A percentile compares a stretch with the other conserved stretches of the same genome.
Evolutionary conservation across 2,329 filamentous ascomycete genomes (phyloP).

Genomic region (Phyllachora maydis): DNA sequence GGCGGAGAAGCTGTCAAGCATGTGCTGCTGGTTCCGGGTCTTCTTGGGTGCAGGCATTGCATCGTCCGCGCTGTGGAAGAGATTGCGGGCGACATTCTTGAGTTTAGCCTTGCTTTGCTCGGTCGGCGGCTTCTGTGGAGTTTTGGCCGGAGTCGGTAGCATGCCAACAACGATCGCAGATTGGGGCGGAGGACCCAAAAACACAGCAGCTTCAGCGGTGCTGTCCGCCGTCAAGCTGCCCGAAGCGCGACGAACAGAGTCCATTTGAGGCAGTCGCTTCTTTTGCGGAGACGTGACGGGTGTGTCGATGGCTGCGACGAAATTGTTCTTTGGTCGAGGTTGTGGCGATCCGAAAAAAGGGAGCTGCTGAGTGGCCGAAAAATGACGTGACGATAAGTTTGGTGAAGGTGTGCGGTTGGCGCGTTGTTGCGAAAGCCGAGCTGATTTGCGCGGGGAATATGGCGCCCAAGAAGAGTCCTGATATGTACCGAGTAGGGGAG

Average conservation of each 20-base stretch:
- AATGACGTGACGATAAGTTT: conserved; percentile 8
- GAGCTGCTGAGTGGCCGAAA: conserved; percentile 6
- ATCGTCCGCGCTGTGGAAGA: conserved; percentile 39
- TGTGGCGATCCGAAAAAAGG: conserved; percentile 11
- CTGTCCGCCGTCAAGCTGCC: conserved; percentile 21
- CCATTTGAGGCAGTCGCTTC: conserved; percentile 24
- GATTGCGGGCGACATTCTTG: conserved; percentile 33
- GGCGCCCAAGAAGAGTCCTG: conserved; percentile 54
- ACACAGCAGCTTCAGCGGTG: conserved; percentile 18
- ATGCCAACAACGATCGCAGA: conserved; percentile 21
- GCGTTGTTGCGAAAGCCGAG: conserved; percentile 36
- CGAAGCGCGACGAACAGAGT: conserved; percentile 24
- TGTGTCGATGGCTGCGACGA: conserved; percentile 13
- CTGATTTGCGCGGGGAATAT: conserved; percentile 44
- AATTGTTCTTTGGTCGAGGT: conserved; percentile 5
- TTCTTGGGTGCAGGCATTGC: conserved; percentile 38
- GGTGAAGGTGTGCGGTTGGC: conserved; percentile 35
- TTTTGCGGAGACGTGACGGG: conserved; percentile 27
- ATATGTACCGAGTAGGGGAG: conserved; percentile 46
- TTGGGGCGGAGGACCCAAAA: conserved; percentile 14
- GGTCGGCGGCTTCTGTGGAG: conserved; percentile 41
- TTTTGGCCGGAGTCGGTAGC: conserved; percentile 64
- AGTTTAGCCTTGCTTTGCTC: conserved; percentile 28
- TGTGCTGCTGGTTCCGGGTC: conserved; percentile 34
- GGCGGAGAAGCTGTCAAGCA: conserved; percentile 35